Conservation (phyloP, 2,329 filamentous ascomycete species). For the Penicillium sp. region DNA sequence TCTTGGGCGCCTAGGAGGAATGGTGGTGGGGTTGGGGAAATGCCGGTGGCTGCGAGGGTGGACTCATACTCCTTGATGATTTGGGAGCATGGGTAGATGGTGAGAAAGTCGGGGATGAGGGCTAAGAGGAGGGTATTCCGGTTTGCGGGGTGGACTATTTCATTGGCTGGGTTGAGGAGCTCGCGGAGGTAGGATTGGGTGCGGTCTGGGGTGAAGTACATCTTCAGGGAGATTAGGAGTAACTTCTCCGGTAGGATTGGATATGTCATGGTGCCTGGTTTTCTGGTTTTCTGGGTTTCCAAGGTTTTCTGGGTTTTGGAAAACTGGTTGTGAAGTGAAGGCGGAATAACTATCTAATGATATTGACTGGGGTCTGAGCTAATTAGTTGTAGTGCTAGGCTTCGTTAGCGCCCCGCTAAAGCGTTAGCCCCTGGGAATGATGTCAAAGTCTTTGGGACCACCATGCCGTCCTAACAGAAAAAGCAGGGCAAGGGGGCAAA, state of each 20-base stretch:
- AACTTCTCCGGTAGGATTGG: slow-evolving; percentile 39
- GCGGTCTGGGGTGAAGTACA: slow-evolving; percentile 41
- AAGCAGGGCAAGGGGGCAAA: background rate
- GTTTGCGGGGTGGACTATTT: slow-evolving; percentile 44
- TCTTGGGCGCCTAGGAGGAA: slow-evolving; percentile 76
- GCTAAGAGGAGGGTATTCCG: slow-evolving; percentile 66
- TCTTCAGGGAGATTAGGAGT: slow-evolving; percentile 43
- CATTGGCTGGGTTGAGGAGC: slow-evolving; percentile 51
- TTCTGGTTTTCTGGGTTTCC: background rate
- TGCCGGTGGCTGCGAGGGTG: slow-evolving; percentile 6
- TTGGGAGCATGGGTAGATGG: slow-evolving; percentile 54
- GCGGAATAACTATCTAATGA: background rate
- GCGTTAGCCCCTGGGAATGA: background rate
- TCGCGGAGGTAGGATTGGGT: slow-evolving; percentile 60
- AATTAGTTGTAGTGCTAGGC: no score
- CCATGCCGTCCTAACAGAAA: background rate
- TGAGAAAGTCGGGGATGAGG: slow-evolving; percentile 75
- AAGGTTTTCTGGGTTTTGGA: background rate
- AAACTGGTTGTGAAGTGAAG: background rate
- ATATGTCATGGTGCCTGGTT: slow-evolving; percentile 22
- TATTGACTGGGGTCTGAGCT: no score
- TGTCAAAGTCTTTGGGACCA: background rate
- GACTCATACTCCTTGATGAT: slow-evolving; percentile 38
- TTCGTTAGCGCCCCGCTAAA: background rate
- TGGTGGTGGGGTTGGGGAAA: slow-evolving; percentile 35